Conservation (phyloP, 78 protist species). For the Bodo saltans region DNA sequence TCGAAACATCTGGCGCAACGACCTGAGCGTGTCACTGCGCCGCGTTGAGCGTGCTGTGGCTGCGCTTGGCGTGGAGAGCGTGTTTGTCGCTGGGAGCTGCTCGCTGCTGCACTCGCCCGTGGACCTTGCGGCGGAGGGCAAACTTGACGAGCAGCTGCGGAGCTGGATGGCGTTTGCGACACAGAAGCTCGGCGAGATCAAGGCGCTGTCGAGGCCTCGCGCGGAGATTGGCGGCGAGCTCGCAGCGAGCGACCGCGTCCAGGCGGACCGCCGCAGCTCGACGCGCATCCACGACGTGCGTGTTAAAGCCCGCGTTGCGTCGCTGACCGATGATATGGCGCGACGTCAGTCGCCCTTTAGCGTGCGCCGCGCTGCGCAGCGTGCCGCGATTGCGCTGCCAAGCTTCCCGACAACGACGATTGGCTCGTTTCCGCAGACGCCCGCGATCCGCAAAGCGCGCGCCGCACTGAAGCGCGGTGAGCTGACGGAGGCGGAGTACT, state of each 20-base stretch:
- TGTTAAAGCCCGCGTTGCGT: slow-evolving; percentile 21
- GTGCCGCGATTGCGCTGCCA: slow-evolving; percentile 54
- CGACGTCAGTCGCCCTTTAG: slow-evolving; percentile 29
- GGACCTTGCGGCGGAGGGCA: slow-evolving; percentile 34
- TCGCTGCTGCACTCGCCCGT: slow-evolving; percentile 59
- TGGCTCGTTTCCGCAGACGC: slow-evolving; percentile 79
- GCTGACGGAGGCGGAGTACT: slow-evolving; percentile 46
- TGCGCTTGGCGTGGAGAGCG: slow-evolving; percentile 24
- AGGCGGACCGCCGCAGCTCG: too few species aligned
- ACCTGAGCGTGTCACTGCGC: not conserved
- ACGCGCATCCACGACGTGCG: too few species aligned
- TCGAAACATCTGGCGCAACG: slow-evolving; percentile 64
- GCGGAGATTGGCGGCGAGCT: too few species aligned
- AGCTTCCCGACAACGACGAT: slow-evolving; percentile 74
- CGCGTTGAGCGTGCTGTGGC: not conserved
- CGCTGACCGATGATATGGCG: slow-evolving; percentile 52
- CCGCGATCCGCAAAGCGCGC: slow-evolving; percentile 53
- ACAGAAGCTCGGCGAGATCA: slow-evolving; percentile 57
- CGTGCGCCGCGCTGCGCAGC: slow-evolving; percentile 37
- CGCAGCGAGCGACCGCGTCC: too few species aligned
- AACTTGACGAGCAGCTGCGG: slow-evolving; percentile 36
- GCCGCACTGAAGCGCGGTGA: slow-evolving; percentile 25
- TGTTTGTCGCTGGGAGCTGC: slow-evolving; percentile 56
- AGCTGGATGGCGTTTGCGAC: slow-evolving; percentile 60
- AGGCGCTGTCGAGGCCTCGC: slow-evolving; percentile 32